Evolutionary conservation across 2,329 filamentous ascomycete species (phyloP).

Genomic region (Orbilia oligospora): DNA sequence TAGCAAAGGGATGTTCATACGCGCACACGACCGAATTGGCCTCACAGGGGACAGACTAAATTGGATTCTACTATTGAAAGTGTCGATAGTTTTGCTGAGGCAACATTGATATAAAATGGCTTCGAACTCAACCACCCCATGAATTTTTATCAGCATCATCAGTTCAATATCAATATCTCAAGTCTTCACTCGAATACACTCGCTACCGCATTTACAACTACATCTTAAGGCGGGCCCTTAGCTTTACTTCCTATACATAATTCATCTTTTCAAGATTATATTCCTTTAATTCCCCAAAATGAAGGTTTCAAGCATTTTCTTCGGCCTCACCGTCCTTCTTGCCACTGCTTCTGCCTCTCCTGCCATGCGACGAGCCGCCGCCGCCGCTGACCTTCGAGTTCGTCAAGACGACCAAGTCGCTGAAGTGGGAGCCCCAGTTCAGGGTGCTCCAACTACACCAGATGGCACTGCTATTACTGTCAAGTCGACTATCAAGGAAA

Average conservation of each 20-base stretch:
- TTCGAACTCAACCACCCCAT: background rate
- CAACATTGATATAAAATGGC: background rate
- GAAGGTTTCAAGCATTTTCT: constrained; percentile 14
- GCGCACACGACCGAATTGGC: background rate
- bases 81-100: background rate
- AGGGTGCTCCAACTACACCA: background rate
- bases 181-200: background rate
- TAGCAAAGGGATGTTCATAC: background rate
- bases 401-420: background rate
- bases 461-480: constrained; percentile 5
- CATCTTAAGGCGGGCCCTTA: constrained; percentile 3
- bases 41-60: background rate
- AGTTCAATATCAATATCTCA: background rate
- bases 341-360: constrained; percentile 7
- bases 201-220: background rate
- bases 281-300: background rate
- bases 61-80: background rate
- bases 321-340: constrained; percentile 12
- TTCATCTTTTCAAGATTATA: background rate
- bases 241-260: background rate
- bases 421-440: background rate
- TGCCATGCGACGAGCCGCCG: background rate
- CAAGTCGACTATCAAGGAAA: constrained; percentile 23
- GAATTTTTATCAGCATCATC: constrained; percentile 2
- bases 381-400: constrained; percentile 1